Percentiles rank a stretch among this genome's conserved stretches.
Conservation (phyloP, 106 monocot genomes). For the Acorus gramineus region DNA sequence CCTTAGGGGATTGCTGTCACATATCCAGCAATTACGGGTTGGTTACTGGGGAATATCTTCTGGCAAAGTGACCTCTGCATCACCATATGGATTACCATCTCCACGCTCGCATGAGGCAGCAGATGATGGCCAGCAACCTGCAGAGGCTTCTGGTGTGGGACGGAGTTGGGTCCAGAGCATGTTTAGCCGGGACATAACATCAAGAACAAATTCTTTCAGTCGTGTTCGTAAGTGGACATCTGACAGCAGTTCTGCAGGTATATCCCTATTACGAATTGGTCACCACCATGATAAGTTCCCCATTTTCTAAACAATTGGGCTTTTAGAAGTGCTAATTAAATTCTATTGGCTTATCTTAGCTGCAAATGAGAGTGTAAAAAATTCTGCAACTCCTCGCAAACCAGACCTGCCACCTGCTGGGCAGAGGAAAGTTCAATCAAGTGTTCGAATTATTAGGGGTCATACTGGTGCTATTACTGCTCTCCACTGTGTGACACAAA, state of each 20-base stretch:
- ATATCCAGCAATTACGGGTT: constrained; percentile 84
- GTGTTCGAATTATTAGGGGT: constrained; percentile 67
- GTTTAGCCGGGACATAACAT: constrained; percentile 91
- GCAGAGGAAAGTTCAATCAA: constrained; percentile 85
- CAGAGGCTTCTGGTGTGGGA: constrained; percentile 82
- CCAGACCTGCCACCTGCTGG: constrained; percentile 34
- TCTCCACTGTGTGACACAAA: constrained; percentile 94
- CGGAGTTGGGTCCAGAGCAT: constrained; percentile 99
- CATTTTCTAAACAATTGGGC: not conserved
- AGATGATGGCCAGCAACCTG: constrained; percentile 73
- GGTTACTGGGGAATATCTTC: constrained; percentile 85
- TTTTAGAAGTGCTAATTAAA: not conserved
- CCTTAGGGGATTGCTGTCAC: constrained; percentile 75
- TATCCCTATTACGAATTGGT: not conserved
- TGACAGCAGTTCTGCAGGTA: constrained; percentile 18
- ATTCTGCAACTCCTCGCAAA: constrained; percentile 25
- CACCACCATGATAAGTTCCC: not conserved
- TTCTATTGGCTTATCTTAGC: constrained; percentile 13
- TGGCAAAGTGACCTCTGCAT: constrained; percentile 34
- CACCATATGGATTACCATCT: constrained; percentile 66
- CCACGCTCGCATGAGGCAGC: constrained; percentile 57
- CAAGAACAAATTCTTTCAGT: constrained; percentile 71
- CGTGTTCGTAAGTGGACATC: constrained; percentile 57
- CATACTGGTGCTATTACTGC: constrained; percentile 90
- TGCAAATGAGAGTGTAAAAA: constrained; percentile 20